phyloP scores from a whole-genome alignment of 106 monocot genomes.

The Chionographis japonica region DNA sequence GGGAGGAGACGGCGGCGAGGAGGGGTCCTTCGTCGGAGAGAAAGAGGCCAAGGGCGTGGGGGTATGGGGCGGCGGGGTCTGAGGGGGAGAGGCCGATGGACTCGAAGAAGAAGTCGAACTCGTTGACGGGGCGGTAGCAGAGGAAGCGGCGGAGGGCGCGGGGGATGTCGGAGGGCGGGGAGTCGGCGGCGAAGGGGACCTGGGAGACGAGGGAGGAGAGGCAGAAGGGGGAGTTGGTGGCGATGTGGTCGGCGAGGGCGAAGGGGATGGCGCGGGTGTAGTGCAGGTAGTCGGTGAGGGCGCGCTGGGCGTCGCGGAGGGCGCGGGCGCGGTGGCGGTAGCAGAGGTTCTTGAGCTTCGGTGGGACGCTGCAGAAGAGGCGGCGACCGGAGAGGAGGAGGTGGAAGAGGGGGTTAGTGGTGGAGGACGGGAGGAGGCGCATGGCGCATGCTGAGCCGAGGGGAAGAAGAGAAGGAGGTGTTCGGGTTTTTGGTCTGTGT shows the following conservation, averaged over 20 bases:
- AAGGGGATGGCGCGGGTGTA: slow-evolving; percentile 64
- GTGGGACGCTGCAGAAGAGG: neutral
- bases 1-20: slow-evolving; percentile 38
- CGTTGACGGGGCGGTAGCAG: slow-evolving; percentile 65
- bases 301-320: slow-evolving; percentile 40
- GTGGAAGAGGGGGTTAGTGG: slow-evolving; percentile 1
- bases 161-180: slow-evolving; percentile 25
- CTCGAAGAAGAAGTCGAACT: slow-evolving; percentile 88
- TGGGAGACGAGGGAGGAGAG: slow-evolving; percentile 49
- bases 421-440: slow-evolving; percentile 7
- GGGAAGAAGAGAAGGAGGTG: neutral
- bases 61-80: neutral
- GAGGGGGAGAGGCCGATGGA: slow-evolving; percentile 51
- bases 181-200: slow-evolving; percentile 22
- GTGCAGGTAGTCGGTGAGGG: slow-evolving; percentile 82
- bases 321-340: slow-evolving; percentile 47
- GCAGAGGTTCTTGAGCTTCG: slow-evolving; percentile 41
- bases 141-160: slow-evolving; percentile 54
- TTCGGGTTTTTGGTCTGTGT: no score
- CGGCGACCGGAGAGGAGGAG: neutral
- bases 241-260: slow-evolving; percentile 66
- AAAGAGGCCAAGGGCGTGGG: slow-evolving; percentile 15
- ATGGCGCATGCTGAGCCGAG: slow-evolving; percentile 1
- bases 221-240: slow-evolving; percentile 55
- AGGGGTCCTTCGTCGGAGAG: slow-evolving; percentile 54